These are phyloP conservation scores for Elaeagnus macrophylla DNA, from an alignment of 306 rosid species.

Conservation along the genomic window DNA sequence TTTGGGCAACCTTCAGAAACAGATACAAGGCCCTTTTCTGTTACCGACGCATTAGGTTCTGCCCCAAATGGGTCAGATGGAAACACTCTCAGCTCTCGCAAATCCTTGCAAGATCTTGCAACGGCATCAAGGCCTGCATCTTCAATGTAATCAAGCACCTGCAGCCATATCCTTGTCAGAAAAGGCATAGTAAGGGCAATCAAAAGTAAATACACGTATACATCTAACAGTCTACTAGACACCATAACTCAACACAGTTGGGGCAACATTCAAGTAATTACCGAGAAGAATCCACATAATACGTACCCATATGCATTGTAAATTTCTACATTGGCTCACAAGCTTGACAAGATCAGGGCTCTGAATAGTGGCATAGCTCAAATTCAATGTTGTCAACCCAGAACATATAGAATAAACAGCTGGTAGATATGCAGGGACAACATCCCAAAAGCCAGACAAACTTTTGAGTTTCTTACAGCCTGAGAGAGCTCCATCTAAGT, in stretches of 20 bases:
- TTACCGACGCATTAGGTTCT: constrained; percentile 45
- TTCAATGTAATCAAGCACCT: constrained; percentile 76
- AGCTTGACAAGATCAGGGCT: constrained; percentile 52
- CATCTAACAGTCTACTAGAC: not conserved
- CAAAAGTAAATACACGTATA: too few relatives aligned
- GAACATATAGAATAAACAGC: constrained; percentile 58
- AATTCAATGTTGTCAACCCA: constrained; percentile 62
- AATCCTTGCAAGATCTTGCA: too few relatives aligned
- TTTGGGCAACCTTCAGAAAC: constrained; percentile 69
- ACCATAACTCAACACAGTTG: not conserved
- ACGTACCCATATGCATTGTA: constrained; percentile 68
- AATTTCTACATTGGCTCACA: constrained; percentile 52
- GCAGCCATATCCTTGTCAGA: constrained; percentile 6
- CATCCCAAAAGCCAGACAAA: constrained; percentile 72
- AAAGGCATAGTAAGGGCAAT: too few relatives aligned
- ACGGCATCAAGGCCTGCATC: constrained; percentile 45
- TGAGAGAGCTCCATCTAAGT: constrained; percentile 52
- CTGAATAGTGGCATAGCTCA: constrained; percentile 52
- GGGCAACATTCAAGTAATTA: too few relatives aligned
- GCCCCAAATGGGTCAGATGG: constrained; percentile 60
- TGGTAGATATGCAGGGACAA: constrained; percentile 41
- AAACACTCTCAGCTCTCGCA: constrained; percentile 65
- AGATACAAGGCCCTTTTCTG: constrained; percentile 73
- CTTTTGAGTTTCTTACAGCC: constrained; percentile 53
- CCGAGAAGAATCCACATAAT: too few relatives aligned